Conservation (phyloP, 176 grass and related monocot genomes). For the Carex cristatella region DNA sequence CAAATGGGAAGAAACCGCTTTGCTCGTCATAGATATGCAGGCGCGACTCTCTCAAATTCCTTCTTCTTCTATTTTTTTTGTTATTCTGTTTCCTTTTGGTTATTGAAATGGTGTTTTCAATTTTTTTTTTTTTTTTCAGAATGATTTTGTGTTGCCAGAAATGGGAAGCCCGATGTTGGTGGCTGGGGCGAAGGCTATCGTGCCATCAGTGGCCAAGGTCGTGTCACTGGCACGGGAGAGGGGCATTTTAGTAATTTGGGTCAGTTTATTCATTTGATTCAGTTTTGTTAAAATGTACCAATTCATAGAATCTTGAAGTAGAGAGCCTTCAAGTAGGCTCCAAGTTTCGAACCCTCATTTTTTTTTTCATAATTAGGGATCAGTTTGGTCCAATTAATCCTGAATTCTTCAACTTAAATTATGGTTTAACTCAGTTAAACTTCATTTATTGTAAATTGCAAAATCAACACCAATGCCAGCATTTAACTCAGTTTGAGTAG, state of each 20-base stretch:
- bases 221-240: slow-evolving; percentile 45
- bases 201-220: slow-evolving; percentile 37
- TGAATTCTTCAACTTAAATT: not conserved
- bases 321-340: not conserved
- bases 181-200: slow-evolving; percentile 37
- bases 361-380: not conserved
- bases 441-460: not conserved
- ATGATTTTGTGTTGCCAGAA: slow-evolving; percentile 55
- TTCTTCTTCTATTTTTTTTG: not conserved
- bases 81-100: not conserved
- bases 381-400: not conserved
- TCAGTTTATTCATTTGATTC: not conserved
- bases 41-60: not conserved
- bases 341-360: not conserved
- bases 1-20: slow-evolving; percentile 44
- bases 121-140: slow-evolving; percentile 23
- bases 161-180: slow-evolving; percentile 48
- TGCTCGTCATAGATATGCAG: slow-evolving; percentile 88
- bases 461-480: not conserved
- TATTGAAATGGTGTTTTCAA: not conserved
- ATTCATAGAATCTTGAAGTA: not conserved
- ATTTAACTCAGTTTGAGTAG: not conserved
- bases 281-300: not conserved
- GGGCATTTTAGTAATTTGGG: slow-evolving; percentile 73
- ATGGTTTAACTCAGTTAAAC: not conserved